These are phyloP conservation scores for Globisporangium alternatum DNA, from an alignment of 352 stramenopile genomes.

Conservation along the genomic window DNA sequence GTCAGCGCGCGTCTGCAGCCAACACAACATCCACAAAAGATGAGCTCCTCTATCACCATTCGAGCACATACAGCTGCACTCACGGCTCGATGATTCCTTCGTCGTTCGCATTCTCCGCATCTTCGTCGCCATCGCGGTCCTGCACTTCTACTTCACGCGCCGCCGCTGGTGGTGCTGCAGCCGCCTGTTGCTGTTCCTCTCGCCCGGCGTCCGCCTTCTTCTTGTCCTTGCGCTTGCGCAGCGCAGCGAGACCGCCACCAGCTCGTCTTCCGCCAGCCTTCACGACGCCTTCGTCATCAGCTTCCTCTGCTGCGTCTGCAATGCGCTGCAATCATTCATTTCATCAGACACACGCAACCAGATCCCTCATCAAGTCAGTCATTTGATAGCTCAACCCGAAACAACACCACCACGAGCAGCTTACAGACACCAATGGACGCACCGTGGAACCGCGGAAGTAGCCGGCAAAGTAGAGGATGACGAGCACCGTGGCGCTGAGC, in stretches of 20 bases:
- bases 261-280: constrained; percentile 37
- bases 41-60: constrained; percentile 1
- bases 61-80: neutral
- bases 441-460: constrained; percentile 51
- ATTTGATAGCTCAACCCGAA: neutral
- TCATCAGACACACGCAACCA: neutral
- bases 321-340: constrained; percentile 18
- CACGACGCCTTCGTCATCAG: constrained; percentile 26
- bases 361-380: neutral
- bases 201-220: constrained; percentile 35
- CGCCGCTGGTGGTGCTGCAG: constrained; percentile 4
- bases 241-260: constrained; percentile 43
- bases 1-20: constrained; percentile 44
- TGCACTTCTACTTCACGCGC: constrained; percentile 11
- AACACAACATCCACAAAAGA: constrained; percentile 3
- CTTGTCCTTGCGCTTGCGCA: constrained; percentile 66
- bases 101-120: constrained; percentile 18
- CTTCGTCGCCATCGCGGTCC: constrained; percentile 19
- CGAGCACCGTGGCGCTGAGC: constrained; percentile 43
- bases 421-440: neutral
- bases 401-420: neutral
- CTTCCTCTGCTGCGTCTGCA: constrained; percentile 21
- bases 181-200: constrained; percentile 21
- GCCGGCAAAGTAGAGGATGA: constrained; percentile 64
- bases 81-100: constrained; percentile 39